Base-by-base conservation (phyloP, 73 alveolate genomes). In the Diophrys appendiculata region DNA sequence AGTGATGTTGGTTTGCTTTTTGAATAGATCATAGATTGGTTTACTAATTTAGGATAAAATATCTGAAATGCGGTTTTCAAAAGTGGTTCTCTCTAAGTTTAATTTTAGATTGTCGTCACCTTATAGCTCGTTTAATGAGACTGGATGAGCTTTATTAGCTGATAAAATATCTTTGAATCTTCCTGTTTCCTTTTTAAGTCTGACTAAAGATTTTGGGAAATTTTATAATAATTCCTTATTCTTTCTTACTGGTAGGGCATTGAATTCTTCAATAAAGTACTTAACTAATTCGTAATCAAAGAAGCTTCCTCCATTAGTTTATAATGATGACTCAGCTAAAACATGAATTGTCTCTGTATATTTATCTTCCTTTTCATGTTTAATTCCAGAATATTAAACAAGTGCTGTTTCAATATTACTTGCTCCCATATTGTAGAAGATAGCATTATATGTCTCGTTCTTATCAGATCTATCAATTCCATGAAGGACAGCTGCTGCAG, bases 401-500 rank as follows among this genome's bases (percentile, higher is more conserved):
- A 96, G 77, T 5, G 98, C 71, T 11, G 86, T 95, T 86, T 96
- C 90, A 0, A 92, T 76, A 71, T 86, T 78, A 0, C 93, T 79
- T 27, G 97, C 93, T 64, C 99, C 99, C 86, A 96, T 76, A 76
- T 96, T 96, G 73, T 92, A 92, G 84, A 96, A 91, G 25, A 76
- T 22, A 13, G 91, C 80, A 24, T 77, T 88, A 29, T 81, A 70
- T 0, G 88, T 82, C 1, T 56, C 76, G 35, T 80, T 27, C 0
- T 81, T 84, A 31, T 80, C 92, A 29, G 55, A 34, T 53, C 95
- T 83, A 65, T 94, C 96, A 27, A 92, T 82, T 43, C 96, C 97
- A 75, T 96, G 94, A 64, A 84, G 89, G 30, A 94, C 72, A 1
- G 98, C 96, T 32, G 98, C 99, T 18, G 98, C 99, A 34, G 94